These are phyloP conservation scores for Bisporella sp. DNA, from an alignment of 2,329 filamentous ascomycete species.

Conservation along the genomic window DNA sequence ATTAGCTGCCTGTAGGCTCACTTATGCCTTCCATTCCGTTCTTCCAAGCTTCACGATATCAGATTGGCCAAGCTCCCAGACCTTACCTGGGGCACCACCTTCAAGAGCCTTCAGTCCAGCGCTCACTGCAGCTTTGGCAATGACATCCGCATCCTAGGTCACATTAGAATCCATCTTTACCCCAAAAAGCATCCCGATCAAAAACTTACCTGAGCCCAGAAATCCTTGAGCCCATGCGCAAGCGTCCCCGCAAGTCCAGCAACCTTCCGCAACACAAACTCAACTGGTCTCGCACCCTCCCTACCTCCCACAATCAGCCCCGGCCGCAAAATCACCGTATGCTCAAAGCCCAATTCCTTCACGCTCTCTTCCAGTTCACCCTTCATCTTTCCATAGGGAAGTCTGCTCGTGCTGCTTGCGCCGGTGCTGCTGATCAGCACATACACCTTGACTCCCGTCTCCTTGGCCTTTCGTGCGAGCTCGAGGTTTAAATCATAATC, in stretches of 20 bases:
- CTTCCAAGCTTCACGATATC: constrained; percentile 46
- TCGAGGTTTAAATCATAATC: constrained; percentile 82
- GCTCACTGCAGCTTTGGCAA: constrained; percentile 45
- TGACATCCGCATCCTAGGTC: constrained; percentile 45
- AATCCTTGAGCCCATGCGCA: constrained; percentile 48
- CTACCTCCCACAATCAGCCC: constrained; percentile 70
- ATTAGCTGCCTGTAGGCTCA: not conserved
- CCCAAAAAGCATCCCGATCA: not conserved
- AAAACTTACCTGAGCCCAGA: constrained; percentile 48
- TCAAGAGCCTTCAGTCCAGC: constrained; percentile 39
- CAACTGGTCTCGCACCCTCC: constrained; percentile 51
- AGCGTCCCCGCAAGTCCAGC: constrained; percentile 50
- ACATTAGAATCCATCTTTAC: not conserved
- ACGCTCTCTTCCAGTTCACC: constrained; percentile 77
- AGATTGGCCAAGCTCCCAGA: constrained; percentile 39
- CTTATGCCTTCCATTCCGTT: constrained; percentile 29
- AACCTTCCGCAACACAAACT: constrained; percentile 48
- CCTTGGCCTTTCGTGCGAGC: constrained; percentile 67
- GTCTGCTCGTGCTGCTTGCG: constrained; percentile 43
- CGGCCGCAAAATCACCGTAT: constrained; percentile 70
- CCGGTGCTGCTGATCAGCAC: constrained; percentile 40
- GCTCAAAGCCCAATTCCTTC: constrained; percentile 65
- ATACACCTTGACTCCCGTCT: constrained; percentile 58
- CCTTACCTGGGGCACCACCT: constrained; percentile 34
- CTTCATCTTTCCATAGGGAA: constrained; percentile 68